Evolutionary conservation across 2,329 filamentous ascomycete species (phyloP), one percentile per base, ranked within the genome.

Genomic region (Beauveria medogensis): DNA sequence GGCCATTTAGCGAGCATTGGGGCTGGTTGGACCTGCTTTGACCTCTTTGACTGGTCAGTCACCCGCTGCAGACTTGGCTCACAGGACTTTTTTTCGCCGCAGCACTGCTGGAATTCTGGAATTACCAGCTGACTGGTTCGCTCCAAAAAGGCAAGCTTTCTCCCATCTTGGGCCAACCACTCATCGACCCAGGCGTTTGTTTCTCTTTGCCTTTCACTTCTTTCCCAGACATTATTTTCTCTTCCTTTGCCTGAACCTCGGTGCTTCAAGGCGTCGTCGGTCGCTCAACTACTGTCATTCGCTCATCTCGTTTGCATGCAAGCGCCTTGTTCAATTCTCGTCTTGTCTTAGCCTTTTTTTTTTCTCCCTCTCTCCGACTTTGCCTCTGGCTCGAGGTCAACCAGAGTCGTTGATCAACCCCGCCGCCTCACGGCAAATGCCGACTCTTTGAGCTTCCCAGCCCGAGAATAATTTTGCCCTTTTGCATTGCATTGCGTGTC

Each of bases 381-480:
- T 59, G n/a, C 30, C 47, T 40, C 14, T 40, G 18, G 26, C 50
- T 55, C 51, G 43, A 30, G 6, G 56, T 52, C 37, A 24, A 59
- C 14, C 37, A 43, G 22, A 40, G 48, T 52, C 56, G 56, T 54
- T 60, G 50, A 48, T 41, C 30, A 60, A 60, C 58, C 58, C 58
- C 58, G 58, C 58, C 58, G 58, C 58, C 58, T 60, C 50, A 28
- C 37, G 30, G 41, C 58, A 60, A 44, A 60, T 55, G 58, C 43
- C 50, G 22, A 41, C 51, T 44, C 2, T 60, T 40, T 60, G 41
- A 47, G 30, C 51, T 28, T 30, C 22, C n/a, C 30, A 60, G 44
- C 51, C 9, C 40, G 46, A 28, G 26, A 7, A 37, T 5, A 12
- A 14, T 28, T 54, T 47, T 55, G 50, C 50, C 50, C 51, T 54